Conservation (phyloP, 108 stramenopile genomes). For the Nitzschia sp. region DNA sequence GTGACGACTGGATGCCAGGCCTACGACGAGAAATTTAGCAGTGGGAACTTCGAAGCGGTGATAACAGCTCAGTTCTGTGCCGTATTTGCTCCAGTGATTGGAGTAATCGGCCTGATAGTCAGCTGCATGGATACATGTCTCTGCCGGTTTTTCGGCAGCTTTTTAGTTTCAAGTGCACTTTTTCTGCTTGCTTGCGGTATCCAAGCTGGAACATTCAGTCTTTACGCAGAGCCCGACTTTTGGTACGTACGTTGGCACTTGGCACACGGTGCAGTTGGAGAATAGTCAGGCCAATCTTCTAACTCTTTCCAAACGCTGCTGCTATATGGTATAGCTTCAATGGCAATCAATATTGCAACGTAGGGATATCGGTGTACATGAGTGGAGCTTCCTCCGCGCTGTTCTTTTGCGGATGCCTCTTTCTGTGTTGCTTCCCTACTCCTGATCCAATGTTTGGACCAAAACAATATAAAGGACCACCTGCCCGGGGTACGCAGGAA, state of each 20-base stretch:
- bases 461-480: background rate
- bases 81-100: constrained; percentile 26
- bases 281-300: background rate
- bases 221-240: constrained; percentile 23
- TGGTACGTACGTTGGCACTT: constrained; percentile 14
- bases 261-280: background rate
- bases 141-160: constrained; percentile 23
- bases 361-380: constrained; percentile 21
- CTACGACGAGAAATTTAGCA: constrained; percentile 16
- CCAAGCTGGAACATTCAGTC: constrained; percentile 30
- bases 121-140: constrained; percentile 12
- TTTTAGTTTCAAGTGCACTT: constrained; percentile 15
- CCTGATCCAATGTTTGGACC: constrained; percentile 18
- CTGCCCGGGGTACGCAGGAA: background rate
- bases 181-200: constrained; percentile 19
- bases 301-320: too few relatives aligned
- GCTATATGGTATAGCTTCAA: constrained; percentile 22
- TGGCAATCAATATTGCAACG: constrained; percentile 10
- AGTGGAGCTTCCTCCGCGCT: constrained; percentile 10
- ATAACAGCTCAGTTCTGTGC: constrained; percentile 27
- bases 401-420: constrained; percentile 15
- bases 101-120: constrained; percentile 10
- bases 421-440: constrained; percentile 34
- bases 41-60: background rate
- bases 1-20: constrained; percentile 7